Evolutionary conservation across 2,329 filamentous ascomycete genomes (phyloP), one percentile per base, ranked within the genome.

Genomic region (Aureobasidium lini): DNA sequence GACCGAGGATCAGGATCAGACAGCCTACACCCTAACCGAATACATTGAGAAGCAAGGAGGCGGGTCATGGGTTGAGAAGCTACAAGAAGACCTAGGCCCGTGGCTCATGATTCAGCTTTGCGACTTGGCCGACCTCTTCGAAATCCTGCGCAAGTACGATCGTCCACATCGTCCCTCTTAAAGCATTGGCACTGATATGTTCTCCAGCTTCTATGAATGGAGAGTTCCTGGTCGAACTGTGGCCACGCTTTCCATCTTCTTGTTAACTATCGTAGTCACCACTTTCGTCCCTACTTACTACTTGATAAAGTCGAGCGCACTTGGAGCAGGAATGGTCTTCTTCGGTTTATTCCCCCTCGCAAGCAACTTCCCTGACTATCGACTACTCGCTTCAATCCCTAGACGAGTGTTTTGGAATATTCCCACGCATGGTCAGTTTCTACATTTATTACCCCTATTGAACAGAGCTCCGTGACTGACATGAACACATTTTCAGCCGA

Each of bases 1-100:
- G 28, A 66, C 65, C 3, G 67, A 73, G 54, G 64, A 74, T 48
- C 62, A 65, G 29, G 61, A 66, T 18, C 50, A 61, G 15, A 72
- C 69, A 4, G 69, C 73, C 23, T 13, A 43, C 23, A 13, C 16
- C n/a, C 18, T 56, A 4, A 56, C 52, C 2, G 52, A 56, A 9
- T 56, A 43, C 36, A 43, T 56, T 8, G 36, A 34, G 31, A 56
- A 56, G 23, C 31, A 56, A 56, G 37, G 52, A 43, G 37, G 31
- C 4, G 36, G 37, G 2, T 29, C 37, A 1, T 56, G 52, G 52
- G 9, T 40, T 4, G 50, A 56, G 36, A 56, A 29, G 13, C 32
- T 56, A 2, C 52, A 39, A 10, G 23, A 56, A 32, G 13, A 29
- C 1, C 6, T 44, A 16, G 52, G 52, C 9, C 52, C 52, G 1